These are phyloP conservation scores for Raffaelea ambrosiae DNA, from an alignment of 2,329 filamentous ascomycete species.

Conservation along the genomic window DNA sequence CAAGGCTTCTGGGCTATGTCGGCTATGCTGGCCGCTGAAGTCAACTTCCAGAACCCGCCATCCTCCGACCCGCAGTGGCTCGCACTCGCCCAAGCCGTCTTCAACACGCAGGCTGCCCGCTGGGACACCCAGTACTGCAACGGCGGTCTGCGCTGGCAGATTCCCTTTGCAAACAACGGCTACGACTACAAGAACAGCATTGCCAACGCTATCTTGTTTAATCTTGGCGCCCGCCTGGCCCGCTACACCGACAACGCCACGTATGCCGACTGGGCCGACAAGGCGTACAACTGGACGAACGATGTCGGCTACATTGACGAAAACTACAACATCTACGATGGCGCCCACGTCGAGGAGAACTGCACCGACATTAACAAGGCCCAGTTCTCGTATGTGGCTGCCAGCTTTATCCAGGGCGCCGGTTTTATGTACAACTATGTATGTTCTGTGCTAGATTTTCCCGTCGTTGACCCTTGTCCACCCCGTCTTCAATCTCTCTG, in stretches of 20 bases:
- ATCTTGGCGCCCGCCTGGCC: conserved; percentile 59
- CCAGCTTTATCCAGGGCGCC: conserved; percentile 51
- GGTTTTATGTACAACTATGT: conserved; percentile 62
- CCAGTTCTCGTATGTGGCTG: conserved; percentile 62
- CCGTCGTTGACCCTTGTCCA: not conserved
- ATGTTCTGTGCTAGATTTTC: conserved; percentile 15
- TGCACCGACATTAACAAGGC: conserved; percentile 53
- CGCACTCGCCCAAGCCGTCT: conserved; percentile 61
- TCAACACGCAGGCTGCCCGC: conserved; percentile 50
- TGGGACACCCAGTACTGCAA: conserved; percentile 58
- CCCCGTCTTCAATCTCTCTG: no score
- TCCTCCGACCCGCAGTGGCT: conserved; percentile 50
- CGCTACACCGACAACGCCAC: conserved; percentile 60
- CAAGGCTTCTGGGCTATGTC: conserved; percentile 65
- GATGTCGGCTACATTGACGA: conserved; percentile 49
- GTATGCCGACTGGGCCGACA: conserved; percentile 54
- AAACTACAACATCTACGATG: conserved; percentile 53
- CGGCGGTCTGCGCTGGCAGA: conserved; percentile 71
- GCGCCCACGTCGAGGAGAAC: conserved; percentile 46
- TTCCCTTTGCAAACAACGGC: conserved; percentile 63
- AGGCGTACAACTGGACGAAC: conserved; percentile 54
- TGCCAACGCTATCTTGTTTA: conserved; percentile 56
- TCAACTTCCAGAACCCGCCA: conserved; percentile 52
- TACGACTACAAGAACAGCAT: conserved; percentile 67
- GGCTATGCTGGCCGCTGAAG: conserved; percentile 59